Evolutionary conservation across 2,329 filamentous ascomycete species (phyloP).

Genomic region (Aspergillus fumigatus): DNA sequence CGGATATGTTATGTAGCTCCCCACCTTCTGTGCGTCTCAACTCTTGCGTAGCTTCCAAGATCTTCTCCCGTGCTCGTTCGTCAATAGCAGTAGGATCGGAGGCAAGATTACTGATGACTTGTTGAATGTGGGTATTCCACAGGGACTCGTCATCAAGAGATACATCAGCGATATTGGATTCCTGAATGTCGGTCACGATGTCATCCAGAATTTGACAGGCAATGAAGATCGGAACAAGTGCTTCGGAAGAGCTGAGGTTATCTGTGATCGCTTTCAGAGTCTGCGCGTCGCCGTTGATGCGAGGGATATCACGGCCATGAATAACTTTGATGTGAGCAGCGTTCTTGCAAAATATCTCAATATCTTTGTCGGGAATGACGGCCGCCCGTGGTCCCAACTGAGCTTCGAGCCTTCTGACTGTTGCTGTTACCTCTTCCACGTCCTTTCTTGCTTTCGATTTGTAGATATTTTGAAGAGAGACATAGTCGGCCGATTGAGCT

Average conservation of each 20-base stretch:
- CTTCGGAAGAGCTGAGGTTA: conserved; percentile 44
- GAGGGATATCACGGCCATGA: conserved; percentile 56
- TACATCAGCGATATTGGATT: conserved; percentile 17
- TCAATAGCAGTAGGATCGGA: conserved; percentile 44
- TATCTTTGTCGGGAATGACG: conserved; percentile 63
- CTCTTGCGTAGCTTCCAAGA: conserved; percentile 58
- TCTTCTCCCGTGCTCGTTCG: conserved; percentile 48
- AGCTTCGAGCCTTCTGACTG: conserved; percentile 55
- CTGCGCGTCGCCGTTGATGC: conserved; percentile 37
- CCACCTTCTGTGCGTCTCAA: conserved; percentile 72
- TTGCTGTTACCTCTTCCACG: conserved; percentile 65
- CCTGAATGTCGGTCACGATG: conserved; percentile 53
- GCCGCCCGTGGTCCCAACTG: conserved; percentile 43
- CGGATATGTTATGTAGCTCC: conserved; percentile 89
- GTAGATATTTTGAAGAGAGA: conserved; percentile 87
- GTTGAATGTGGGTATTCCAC: conserved; percentile 29
- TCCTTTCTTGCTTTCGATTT: conserved; percentile 81
- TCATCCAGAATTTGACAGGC: conserved; percentile 50
- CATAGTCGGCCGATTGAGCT: conserved; percentile 83
- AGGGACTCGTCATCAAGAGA: conserved; percentile 30
- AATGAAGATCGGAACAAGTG: conserved; percentile 65
- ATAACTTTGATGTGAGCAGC: conserved; percentile 89
- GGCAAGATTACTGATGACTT: conserved; percentile 25
- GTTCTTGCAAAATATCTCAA: conserved; percentile 93
- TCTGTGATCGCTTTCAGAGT: conserved; percentile 42